A percentile compares a stretch with the other conserved stretches of the same genome.
Evolutionary conservation across 2,329 filamentous ascomycete genomes (phyloP).

Genomic region (Nannizziopsis arthrosporioides): DNA sequence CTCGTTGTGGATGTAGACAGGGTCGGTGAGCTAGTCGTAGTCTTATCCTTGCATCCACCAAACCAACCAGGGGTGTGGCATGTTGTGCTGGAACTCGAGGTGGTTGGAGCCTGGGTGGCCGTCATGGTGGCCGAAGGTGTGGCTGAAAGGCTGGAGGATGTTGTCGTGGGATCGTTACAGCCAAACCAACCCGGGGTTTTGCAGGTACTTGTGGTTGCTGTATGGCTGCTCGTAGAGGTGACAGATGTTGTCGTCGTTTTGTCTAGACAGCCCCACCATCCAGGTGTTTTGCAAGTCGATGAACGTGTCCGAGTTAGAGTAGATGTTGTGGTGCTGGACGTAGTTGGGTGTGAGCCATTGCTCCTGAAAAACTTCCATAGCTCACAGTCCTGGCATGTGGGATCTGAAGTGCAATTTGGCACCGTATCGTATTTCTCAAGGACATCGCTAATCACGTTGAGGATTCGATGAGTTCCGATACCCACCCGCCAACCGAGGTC

Average conservation of each 20-base stretch:
- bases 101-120: constrained; percentile 16
- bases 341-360: constrained; percentile 69
- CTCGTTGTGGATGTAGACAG: constrained; percentile 16
- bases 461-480: constrained; percentile 82
- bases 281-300: constrained; percentile 77
- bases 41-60: constrained; percentile 29
- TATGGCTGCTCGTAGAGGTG: constrained; percentile 20
- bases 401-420: constrained; percentile 62
- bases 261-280: constrained; percentile 67
- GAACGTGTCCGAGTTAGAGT: constrained; percentile 57
- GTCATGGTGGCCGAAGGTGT: neutral
- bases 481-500: constrained; percentile 89
- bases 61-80: constrained; percentile 31
- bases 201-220: constrained; percentile 30
- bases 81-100: constrained; percentile 23
- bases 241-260: constrained; percentile 31
- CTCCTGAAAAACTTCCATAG: constrained; percentile 93
- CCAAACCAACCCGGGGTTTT: constrained; percentile 36
- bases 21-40: constrained; percentile 16
- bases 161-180: constrained; percentile 28
- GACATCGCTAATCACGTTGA: constrained; percentile 76
- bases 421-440: constrained; percentile 71
- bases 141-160: constrained; percentile 22
- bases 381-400: constrained; percentile 75
- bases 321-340: constrained; percentile 49